Evolutionary conservation across 1,284 basidiomycete species (phyloP), one percentile per base, ranked within the genome.

Genomic region (Cutaneotrichosporon sp.): DNA sequence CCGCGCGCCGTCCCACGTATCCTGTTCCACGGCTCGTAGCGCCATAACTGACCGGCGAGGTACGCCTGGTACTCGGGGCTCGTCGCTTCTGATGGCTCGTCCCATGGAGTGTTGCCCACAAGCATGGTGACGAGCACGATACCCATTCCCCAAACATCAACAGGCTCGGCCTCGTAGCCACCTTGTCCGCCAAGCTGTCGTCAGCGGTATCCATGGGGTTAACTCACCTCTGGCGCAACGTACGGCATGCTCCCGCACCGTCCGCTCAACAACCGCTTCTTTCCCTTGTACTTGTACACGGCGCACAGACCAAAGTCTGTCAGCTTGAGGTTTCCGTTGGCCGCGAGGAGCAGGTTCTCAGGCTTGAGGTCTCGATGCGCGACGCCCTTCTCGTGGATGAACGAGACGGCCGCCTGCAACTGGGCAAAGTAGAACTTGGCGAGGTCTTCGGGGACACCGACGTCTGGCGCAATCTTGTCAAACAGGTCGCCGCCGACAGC

Each of bases 281-380:
- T 87, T 40, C 92, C 92, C 72, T 95, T 95, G 73, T 96, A 87
- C 73, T 88, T 89, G 82, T 89, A 99, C 0, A 98, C 92, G 0
- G 91, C 88, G 38, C 92, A 95, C 1, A 99, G 84, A 0, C 97
- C 97, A 80, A 98, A 99, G 76, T 99, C 96, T 1, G 91, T 91
- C 58, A 99, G 89, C 76, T 98, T 97, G 71, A 98, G 86, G 31
- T 83, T 81, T 1, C 82, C 91, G 13, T 89, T 87, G 0, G 85
- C 85, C 65, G 92, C 90, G 3, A 97, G 85, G 2, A 97, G 85
- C 2, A 97, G 77, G 73, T 99, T 99, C 78, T 98, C 96, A 0
- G 96, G 96, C 78, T 99, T 99, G 63, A 99, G 85, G 74, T 99
- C 96, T 47, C 96, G 88, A 77, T 99, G 96, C 71, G 91, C 95